phyloP scores from a whole-genome alignment of 78 protist genomes.

The Diacronema lutheri region DNA sequence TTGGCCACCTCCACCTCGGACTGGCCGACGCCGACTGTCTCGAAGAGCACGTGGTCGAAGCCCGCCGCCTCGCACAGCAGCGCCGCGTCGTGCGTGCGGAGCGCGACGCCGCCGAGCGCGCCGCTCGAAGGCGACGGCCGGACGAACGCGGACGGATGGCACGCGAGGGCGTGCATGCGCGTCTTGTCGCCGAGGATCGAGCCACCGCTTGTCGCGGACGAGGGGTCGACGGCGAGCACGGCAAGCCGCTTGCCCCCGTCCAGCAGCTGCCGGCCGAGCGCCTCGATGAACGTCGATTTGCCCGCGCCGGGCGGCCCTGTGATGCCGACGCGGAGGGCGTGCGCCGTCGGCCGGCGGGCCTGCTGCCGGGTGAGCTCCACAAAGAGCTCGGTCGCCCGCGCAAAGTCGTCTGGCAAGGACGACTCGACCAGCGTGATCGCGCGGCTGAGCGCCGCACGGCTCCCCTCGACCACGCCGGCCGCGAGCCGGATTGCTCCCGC shows the following conservation, averaged over 20 bases:
- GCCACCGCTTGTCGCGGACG: conserved; percentile 82
- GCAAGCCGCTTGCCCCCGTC: background rate
- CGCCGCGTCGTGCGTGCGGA: conserved; percentile 76
- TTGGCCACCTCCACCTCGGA: conserved; percentile 80
- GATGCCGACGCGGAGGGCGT: conserved; percentile 75
- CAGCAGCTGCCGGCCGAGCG: background rate
- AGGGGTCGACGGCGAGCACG: conserved; percentile 89
- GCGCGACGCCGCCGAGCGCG: conserved; percentile 73
- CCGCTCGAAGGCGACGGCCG: conserved; percentile 87
- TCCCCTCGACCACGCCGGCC: background rate
- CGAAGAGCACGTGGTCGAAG: conserved; percentile 80
- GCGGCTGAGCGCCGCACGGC: conserved; percentile 15
- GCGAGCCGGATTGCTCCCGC: background rate
- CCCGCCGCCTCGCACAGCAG: conserved; percentile 80
- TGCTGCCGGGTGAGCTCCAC: background rate
- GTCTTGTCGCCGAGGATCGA: conserved; percentile 95
- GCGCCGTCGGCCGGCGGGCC: background rate
- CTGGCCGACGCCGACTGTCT: conserved; percentile 99
- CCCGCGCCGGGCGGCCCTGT: conserved; percentile 97
- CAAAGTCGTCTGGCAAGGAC: background rate
- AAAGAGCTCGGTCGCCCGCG: background rate
- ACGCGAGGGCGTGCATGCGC: conserved; percentile 84
- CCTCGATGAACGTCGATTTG: conserved; percentile 91
- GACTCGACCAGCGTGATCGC: conserved; percentile 37
- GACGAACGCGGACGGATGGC: conserved; percentile 75